Conservation (phyloP, 2,329 filamentous ascomycete species). For the Claviceps sp. region DNA sequence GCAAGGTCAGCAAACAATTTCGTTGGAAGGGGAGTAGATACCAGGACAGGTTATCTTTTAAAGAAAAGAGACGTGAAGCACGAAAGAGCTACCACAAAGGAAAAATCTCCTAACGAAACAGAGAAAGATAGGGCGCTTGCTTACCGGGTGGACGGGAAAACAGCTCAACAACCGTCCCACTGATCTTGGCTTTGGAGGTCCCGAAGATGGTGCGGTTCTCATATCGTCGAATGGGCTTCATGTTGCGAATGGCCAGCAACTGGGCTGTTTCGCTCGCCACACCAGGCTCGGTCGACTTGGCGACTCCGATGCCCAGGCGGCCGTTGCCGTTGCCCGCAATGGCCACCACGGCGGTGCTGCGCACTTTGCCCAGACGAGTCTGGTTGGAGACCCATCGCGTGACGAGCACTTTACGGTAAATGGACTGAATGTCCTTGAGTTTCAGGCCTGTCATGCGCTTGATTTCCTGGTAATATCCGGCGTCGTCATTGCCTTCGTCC, state of each 20-base stretch:
- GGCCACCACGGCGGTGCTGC: slow-evolving; percentile 58
- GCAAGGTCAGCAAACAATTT: neutral
- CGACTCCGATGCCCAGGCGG: slow-evolving; percentile 76
- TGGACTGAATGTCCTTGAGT: slow-evolving; percentile 34
- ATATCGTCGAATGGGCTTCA: slow-evolving; percentile 84
- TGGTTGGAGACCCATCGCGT: slow-evolving; percentile 71
- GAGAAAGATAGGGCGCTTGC: slow-evolving; percentile 14
- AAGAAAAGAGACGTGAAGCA: neutral
- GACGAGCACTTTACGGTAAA: slow-evolving; percentile 63
- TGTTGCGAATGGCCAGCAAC: slow-evolving; percentile 75
- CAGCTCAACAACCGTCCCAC: slow-evolving; percentile 74
- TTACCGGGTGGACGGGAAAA: slow-evolving; percentile 77
- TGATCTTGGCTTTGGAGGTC: slow-evolving; percentile 69
- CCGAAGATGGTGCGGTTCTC: slow-evolving; percentile 88
- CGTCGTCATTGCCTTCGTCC: slow-evolving; percentile 36
- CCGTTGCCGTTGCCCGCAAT: slow-evolving; percentile 83
- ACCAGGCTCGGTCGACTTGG: slow-evolving; percentile 64
- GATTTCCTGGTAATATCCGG: slow-evolving; percentile 35
- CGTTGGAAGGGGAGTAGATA: neutral
- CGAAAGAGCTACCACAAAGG: neutral
- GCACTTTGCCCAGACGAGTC: slow-evolving; percentile 90
- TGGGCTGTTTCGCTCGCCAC: slow-evolving; percentile 60
- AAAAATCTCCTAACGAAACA: neutral
- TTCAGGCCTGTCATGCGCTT: slow-evolving; percentile 42
- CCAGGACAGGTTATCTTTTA: neutral